phyloP scores from a whole-genome alignment of 495 filamentous ascomycete genomes.

The Aspergillus kassunensis region DNA sequence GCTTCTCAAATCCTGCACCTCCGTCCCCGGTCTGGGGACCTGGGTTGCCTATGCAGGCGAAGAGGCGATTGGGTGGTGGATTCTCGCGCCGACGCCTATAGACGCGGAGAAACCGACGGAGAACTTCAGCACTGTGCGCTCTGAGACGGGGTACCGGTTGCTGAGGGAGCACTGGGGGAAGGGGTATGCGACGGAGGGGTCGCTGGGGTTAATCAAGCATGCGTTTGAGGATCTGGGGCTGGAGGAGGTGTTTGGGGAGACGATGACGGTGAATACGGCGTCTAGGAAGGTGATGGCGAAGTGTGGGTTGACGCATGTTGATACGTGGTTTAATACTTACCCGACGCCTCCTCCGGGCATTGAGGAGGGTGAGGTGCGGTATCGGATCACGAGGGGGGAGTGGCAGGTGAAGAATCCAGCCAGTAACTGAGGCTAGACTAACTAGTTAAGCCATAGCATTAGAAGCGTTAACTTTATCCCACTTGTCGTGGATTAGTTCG shows the following conservation, averaged over 20 bases:
- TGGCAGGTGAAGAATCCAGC: constrained; percentile 1
- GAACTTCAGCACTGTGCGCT: constrained; percentile 6
- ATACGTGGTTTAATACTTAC: constrained; percentile 16
- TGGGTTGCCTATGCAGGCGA: constrained; percentile 14
- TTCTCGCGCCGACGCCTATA: constrained; percentile 7
- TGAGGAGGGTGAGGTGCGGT: constrained; percentile 19
- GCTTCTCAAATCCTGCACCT: constrained; percentile 5
- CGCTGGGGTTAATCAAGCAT: constrained; percentile 8
- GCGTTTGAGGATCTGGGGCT: constrained; percentile 15
- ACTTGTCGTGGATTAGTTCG: too few relatives aligned
- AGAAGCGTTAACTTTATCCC: too few relatives aligned
- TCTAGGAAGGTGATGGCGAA: constrained; percentile 9
- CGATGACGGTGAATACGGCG: constrained; percentile 16
- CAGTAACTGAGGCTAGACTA: background rate
- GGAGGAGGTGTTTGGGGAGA: constrained; percentile 16
- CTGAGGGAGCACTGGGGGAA: constrained; percentile 14
- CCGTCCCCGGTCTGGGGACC: constrained; percentile 12
- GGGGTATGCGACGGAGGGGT: constrained; percentile 18
- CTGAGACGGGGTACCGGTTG: constrained; percentile 15
- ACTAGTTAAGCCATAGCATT: background rate
- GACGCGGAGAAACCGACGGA: constrained; percentile 1
- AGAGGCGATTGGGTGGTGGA: constrained; percentile 20
- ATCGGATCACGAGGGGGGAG: constrained; percentile 13
- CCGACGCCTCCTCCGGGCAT: constrained; percentile 14
- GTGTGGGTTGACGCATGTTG: constrained; percentile 16